phyloP scores from a whole-genome alignment of 768 basidiomycete genomes.

The Chalciporus pseudorubinellus region DNA sequence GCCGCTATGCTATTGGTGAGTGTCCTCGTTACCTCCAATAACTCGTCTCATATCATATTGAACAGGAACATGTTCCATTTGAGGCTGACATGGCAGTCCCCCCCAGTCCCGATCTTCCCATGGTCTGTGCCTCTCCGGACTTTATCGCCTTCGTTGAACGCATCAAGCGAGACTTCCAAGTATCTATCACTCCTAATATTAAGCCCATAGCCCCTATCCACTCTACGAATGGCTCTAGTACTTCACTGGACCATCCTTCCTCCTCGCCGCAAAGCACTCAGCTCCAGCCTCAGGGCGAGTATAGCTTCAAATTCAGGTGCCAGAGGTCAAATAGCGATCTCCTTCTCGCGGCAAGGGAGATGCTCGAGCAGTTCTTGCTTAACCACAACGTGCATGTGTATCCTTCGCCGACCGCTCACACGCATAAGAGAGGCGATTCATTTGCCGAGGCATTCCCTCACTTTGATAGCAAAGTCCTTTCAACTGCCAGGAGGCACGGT shows the following conservation, averaged over 20 bases:
- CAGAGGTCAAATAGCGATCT: constrained; percentile 95
- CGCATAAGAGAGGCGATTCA: constrained; percentile 85
- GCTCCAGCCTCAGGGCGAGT: constrained; percentile 48
- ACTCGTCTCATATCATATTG: constrained; percentile 1
- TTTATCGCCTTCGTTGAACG: constrained; percentile 85
- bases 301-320: constrained; percentile 93
- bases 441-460: constrained; percentile 96
- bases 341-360: constrained; percentile 83
- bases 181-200: constrained; percentile 81
- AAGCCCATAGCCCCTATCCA: constrained; percentile 41
- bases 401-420: constrained; percentile 73
- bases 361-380: constrained; percentile 87
- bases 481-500: constrained; percentile 71
- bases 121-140: constrained; percentile 74
- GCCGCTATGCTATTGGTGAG: constrained; percentile 91
- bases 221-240: constrained; percentile 45
- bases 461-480: constrained; percentile 91
- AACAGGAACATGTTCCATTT: constrained; percentile 91
- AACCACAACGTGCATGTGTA: constrained; percentile 82
- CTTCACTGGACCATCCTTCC: constrained; percentile 49
- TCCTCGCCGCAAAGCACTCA: constrained; percentile 18
- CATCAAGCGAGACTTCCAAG: constrained; percentile 91
- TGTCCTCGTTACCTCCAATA: constrained; percentile 3
- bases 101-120: constrained; percentile 73
- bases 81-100: constrained; percentile 94